These are phyloP conservation scores for Colletotrichum sp. DNA, from an alignment of 2,329 filamentous ascomycete genomes.

Conservation along the genomic window DNA sequence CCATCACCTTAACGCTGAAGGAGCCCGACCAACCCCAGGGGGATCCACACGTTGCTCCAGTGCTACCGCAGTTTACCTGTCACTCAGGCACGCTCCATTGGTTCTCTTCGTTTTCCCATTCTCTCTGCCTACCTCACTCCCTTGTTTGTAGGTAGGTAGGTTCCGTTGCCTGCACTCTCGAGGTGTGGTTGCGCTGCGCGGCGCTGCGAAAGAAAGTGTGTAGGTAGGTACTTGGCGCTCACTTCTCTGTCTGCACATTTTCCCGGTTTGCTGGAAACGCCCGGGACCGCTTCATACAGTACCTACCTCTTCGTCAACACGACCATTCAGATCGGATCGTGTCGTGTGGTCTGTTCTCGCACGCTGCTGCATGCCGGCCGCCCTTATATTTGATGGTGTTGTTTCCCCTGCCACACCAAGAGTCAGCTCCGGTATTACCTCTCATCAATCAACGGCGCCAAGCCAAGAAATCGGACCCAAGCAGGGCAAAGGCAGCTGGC, in stretches of 20 bases:
- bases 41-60: constrained; percentile 12
- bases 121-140: not conserved
- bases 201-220: not conserved
- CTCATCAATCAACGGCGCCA: not conserved
- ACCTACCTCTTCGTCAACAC: not conserved
- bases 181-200: not conserved
- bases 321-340: not conserved
- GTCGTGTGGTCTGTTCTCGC: not conserved
- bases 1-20: not conserved
- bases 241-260: not conserved
- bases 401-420: not conserved
- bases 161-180: not conserved
- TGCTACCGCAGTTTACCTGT: constrained; percentile 4
- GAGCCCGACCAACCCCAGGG: not conserved
- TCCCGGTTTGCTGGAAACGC: constrained; percentile 12
- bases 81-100: constrained; percentile 11
- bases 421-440: not conserved
- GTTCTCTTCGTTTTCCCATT: not conserved
- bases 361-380: not conserved
- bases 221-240: not conserved
- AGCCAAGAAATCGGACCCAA: not conserved
- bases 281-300: not conserved
- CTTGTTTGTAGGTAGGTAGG: not conserved
- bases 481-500: not conserved
- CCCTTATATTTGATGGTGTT: not conserved